Evolutionary conservation across 2,329 filamentous ascomycete species (phyloP), one percentile per base, ranked within the genome.

Genomic region (Rhytidhysteron rufulum): DNA sequence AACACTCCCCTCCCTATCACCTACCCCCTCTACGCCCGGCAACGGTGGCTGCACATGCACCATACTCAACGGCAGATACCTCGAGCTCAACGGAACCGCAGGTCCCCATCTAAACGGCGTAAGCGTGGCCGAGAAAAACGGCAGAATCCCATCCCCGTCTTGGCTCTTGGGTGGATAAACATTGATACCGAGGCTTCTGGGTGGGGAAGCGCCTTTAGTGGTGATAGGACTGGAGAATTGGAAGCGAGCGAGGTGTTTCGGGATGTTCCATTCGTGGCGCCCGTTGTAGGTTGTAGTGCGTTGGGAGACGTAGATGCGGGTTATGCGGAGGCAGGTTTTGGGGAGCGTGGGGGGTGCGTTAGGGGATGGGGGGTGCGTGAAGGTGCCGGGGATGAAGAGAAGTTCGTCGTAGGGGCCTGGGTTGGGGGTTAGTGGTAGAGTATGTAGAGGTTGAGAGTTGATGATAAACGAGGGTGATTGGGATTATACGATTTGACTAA

Each of bases 191-290:
- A 61, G 52, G 3, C 43, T 37, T 9, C 42, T 24, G 1, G 53
- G 57, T 1, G 55, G 51, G 0, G 47, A 40, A 7, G 34, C 31
- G 9, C 51, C 51, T 6, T 41, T 37, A 0, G 44, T 25, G 1
- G 55, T 57, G 3, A 46, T 40, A 0, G 56, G 56, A 0, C 55
- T 47, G 11, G 56, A 60, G 45, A 61, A 64, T 11, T 45, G 40
- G 44, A 63, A 63, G 18, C 60, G 58, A 0, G 58, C 58, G 15
- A 63, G 54, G 42, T 61, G 57, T 40, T 64, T 63, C 9, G 60
- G 55, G 19, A 64, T 62, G 44, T 63, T 60, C 57, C 58, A 62
- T 36, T 62, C 62, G 3, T 57, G 31, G 24, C 59, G 56, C 25
- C 59, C 57, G 37, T 63, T 63, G 46, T 63, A 61, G 11, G 43